Base-by-base conservation (phyloP, 306 rosid genomes). In the Fragaria vesca region DNA sequence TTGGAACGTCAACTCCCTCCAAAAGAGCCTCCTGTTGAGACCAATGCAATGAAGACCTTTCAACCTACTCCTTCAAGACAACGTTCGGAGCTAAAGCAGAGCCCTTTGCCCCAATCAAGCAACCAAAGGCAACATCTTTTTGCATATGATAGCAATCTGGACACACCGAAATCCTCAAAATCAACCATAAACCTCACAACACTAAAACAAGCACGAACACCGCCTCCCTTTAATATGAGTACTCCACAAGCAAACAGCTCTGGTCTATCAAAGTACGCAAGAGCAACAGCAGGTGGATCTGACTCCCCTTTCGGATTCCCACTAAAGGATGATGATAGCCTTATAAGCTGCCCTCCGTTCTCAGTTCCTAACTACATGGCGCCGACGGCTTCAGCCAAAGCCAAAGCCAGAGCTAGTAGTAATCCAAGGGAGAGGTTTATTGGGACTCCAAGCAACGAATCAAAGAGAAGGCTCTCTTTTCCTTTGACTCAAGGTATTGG, bases 261-360 rank as follows among this genome's bases (percentile, higher is more conserved):
- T 17, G 70, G 86, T 50, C 17, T 81, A 76, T 85, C 87, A 12
- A 92, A 80, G 82, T 84, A 69, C 45, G 66, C 85, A 26, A 88
- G 95, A 75, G 51, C 88, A 81, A 85, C 81, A 10, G 76, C 81
- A 7, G 88, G 89, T 6, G 93, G 91, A 73, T 80, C 78, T 40
- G 83, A 63, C 8, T 91, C 93, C 36, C 92, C 96, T 54, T 95
- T 86, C 38, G 96, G 85, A 30, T 46, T 90, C 69, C 84, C 90
- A 6, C 48, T 87, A 3, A 93, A 80, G 76, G 99, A 96, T 66
- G 96, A 91, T 55, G 98, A 90, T 4, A 96, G 99, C 78, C 94
- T 96, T 75, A 85, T 79, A 71, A 96, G 99, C 80, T 96, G 99
- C 84, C 99, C 99, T 0, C 97, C 98, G 1, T 96, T 96, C 79